Base-by-base conservation (phyloP, 441 rosid species). In the Lepidium campestre region DNA sequence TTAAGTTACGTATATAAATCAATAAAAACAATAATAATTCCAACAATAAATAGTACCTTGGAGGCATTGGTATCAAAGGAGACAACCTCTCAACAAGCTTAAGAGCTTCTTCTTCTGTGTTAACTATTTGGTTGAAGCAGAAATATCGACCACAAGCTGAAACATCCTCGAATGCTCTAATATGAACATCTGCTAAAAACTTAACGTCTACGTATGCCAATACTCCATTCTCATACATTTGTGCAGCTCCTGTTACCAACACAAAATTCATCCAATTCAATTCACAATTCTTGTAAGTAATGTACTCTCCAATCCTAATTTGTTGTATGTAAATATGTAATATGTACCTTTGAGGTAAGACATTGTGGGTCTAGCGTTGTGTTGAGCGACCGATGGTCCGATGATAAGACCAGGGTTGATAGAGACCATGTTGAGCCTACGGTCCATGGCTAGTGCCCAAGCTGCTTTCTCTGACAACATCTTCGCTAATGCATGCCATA, bases 381-480 rank as follows among this genome's bases (percentile, higher is more conserved):
- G 87, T 54, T 86, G 90, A n/a, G 93, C 71, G n/a, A 90, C 88
- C 4, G 58, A 70, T 6, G 97, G 97, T 31, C 97, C 97, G 2
- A 86, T 62, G 58, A 85, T 83, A 10, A 91, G 78, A 18, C 97
- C 96, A 17, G 87, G 83, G 54, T 88, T 91, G 42, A 91, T 78
- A 27, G 91, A 88, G 29, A 91, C 96, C 97, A 91, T 86, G 78
- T 85, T 82, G 5, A 91, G 81, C 75, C 70, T 78, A 5, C 97
- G 81, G 62, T 88, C 97, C 96, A 83, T 88, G 22, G 96, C 93
- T 45, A 91, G 72, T 23, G 93, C 97, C 97, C 97, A 91, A 7
- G 93, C 96, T 41, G 93, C 93, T 73, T 86, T 82, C 57, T 91
- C 97, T 0, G 93, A 82, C 11, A 79, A 77, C 42, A 91, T 88